A percentile compares a stretch with the other conserved stretches of the same genome.
These are phyloP conservation scores for Westerdykella sp. DNA, from an alignment of 2,329 filamentous ascomycete species.

Conservation along the genomic window DNA sequence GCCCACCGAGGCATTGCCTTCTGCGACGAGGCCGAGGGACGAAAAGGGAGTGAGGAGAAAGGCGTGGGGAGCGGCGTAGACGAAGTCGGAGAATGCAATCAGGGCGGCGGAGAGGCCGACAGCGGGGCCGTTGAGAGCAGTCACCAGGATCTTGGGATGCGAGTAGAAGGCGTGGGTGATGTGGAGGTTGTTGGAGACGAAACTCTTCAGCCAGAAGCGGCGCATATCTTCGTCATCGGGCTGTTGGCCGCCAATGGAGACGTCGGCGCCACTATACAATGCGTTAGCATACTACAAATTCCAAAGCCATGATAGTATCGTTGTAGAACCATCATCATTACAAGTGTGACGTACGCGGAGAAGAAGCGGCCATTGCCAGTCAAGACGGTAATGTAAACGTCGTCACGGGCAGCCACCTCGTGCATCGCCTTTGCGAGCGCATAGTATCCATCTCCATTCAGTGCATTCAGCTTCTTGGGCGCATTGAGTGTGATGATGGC, in stretches of 20 bases:
- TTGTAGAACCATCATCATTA: too few relatives aligned
- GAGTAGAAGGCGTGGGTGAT: conserved; percentile 84
- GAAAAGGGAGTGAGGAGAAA: conserved; percentile 90
- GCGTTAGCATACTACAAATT: conserved; percentile 1
- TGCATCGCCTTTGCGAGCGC: conserved; percentile 65
- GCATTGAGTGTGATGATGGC: conserved; percentile 85
- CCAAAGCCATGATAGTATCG: neutral
- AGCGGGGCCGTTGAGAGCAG: conserved; percentile 85
- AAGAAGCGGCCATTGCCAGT: conserved; percentile 77
- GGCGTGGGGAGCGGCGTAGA: conserved; percentile 73
- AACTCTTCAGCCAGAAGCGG: conserved; percentile 60
- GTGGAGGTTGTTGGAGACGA: conserved; percentile 83
- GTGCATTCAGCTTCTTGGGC: conserved; percentile 79
- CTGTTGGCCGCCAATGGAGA: conserved; percentile 50
- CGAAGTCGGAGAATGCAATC: conserved; percentile 79
- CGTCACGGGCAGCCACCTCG: conserved; percentile 70
- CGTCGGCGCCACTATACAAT: conserved; percentile 65
- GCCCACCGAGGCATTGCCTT: conserved; percentile 73
- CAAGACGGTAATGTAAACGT: conserved; percentile 78
- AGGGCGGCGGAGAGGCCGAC: conserved; percentile 84
- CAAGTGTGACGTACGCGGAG: conserved; percentile 71
- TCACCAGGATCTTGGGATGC: conserved; percentile 89
- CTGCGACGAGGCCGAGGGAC: conserved; percentile 80
- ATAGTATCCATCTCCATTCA: conserved; percentile 69
- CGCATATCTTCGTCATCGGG: conserved; percentile 36